A percentile compares a stretch with the other conserved stretches of the same genome.
phyloP scores from a whole-genome alignment of 805 yeast genomes.

The Nakazawaea laoshanensis region DNA sequence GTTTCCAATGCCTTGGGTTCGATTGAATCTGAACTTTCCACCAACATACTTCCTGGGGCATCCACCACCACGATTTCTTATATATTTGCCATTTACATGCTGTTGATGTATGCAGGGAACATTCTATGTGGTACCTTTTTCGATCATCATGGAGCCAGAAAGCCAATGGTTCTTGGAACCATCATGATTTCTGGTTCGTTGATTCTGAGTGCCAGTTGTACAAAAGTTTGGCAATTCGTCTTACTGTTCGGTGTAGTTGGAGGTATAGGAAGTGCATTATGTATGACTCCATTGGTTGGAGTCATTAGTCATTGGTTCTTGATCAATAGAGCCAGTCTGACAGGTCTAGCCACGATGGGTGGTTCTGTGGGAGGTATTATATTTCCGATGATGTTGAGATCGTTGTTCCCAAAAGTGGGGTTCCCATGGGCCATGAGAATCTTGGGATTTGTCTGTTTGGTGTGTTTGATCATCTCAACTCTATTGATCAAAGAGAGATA shows the following conservation, averaged over 20 bases:
- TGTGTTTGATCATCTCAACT: slow-evolving; percentile 23
- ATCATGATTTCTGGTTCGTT: slow-evolving; percentile 37
- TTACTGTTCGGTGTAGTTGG: slow-evolving; percentile 40
- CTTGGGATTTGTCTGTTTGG: slow-evolving; percentile 33
- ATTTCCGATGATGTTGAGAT: slow-evolving; percentile 37
- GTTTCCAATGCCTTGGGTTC: slow-evolving; percentile 52
- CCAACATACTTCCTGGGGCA: slow-evolving; percentile 34
- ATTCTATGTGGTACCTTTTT: slow-evolving; percentile 39
- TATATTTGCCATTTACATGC: slow-evolving; percentile 7
- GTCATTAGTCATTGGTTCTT: slow-evolving; percentile 36
- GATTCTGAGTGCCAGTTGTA: slow-evolving; percentile 43
- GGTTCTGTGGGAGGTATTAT: slow-evolving; percentile 43
- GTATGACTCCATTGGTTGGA: slow-evolving; percentile 35
- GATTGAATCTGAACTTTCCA: slow-evolving; percentile 49
- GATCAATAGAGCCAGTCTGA: slow-evolving; percentile 32
- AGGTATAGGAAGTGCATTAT: slow-evolving; percentile 33
- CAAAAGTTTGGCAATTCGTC: slow-evolving; percentile 45
- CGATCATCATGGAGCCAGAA: slow-evolving; percentile 45
- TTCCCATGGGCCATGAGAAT: slow-evolving; percentile 46
- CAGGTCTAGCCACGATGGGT: slow-evolving; percentile 38
- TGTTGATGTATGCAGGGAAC: slow-evolving; percentile 12
- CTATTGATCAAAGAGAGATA: slow-evolving; percentile 27
- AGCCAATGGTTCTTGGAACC: slow-evolving; percentile 33
- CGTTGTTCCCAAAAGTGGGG: slow-evolving; percentile 32
- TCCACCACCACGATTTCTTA: slow-evolving; percentile 26